These are phyloP conservation scores for Exophiala aquamarina DNA, from an alignment of 2,329 filamentous ascomycete species.

Conservation along the genomic window DNA sequence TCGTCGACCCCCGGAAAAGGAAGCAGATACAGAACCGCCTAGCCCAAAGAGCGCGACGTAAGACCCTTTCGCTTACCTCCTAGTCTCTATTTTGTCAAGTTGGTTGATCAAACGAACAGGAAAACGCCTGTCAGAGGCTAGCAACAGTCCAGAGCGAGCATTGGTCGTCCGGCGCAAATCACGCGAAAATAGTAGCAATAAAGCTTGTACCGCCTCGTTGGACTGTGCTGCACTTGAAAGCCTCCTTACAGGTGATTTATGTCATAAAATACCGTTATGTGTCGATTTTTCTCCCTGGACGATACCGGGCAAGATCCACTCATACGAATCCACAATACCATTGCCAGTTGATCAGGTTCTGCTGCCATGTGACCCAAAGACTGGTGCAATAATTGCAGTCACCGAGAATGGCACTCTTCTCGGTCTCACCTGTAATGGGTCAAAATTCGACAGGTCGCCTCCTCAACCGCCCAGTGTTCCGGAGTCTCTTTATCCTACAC, in stretches of 20 bases:
- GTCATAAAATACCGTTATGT: too few relatives aligned
- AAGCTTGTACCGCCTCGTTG: too few relatives aligned
- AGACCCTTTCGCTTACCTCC: conserved; percentile 11
- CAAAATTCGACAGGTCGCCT: conserved; percentile 29
- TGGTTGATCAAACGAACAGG: too few relatives aligned
- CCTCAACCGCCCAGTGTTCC: conserved; percentile 24
- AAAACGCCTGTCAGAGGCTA: too few relatives aligned
- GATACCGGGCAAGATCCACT: too few relatives aligned
- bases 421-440: conserved; percentile 31
- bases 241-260: too few relatives aligned
- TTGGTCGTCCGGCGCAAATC: too few relatives aligned
- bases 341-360: not conserved
- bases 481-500: conserved; percentile 35
- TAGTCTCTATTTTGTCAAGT: not conserved
- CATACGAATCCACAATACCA: too few relatives aligned
- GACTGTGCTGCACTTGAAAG: too few relatives aligned
- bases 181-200: too few relatives aligned
- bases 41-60: conserved; percentile 39
- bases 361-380: conserved; percentile 12
- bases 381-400: conserved; percentile 32
- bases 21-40: conserved; percentile 42
- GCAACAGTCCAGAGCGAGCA: too few relatives aligned
- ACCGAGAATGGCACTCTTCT: conserved; percentile 34
- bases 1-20: conserved; percentile 36
- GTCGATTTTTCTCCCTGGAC: too few relatives aligned